A percentile compares a stretch with the other conserved stretches of the same genome.
These are phyloP conservation scores for Phaseolus lunatus DNA, from an alignment of 306 rosid species.

Conservation along the genomic window DNA sequence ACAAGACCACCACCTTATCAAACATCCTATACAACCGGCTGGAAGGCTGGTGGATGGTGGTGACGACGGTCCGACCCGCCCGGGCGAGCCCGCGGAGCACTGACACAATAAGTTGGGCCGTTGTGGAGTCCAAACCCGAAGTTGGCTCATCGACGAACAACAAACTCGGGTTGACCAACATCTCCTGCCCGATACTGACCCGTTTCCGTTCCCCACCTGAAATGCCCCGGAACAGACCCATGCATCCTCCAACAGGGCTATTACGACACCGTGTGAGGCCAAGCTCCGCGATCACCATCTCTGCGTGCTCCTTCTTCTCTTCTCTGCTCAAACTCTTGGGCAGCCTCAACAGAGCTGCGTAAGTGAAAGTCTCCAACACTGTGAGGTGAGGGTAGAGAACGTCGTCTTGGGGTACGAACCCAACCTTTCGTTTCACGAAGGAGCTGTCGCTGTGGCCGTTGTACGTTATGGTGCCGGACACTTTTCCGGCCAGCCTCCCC, in stretches of 20 bases:
- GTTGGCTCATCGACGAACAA: slow-evolving; percentile 86
- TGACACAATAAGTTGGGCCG: slow-evolving; percentile 67
- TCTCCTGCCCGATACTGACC: slow-evolving; percentile 88
- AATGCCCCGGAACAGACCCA: slow-evolving; percentile 66
- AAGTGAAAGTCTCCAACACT: slow-evolving; percentile 73
- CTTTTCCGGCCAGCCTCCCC: slow-evolving; percentile 66
- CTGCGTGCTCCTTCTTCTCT: slow-evolving; percentile 70
- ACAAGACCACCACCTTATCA: slow-evolving; percentile 75
- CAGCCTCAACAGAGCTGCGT: slow-evolving; percentile 68
- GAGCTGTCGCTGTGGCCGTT: slow-evolving; percentile 62
- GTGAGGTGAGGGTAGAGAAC: slow-evolving; percentile 85
- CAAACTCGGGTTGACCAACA: slow-evolving; percentile 84
- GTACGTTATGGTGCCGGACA: slow-evolving; percentile 75
- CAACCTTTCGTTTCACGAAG: slow-evolving; percentile 65
- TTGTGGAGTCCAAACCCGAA: slow-evolving; percentile 87
- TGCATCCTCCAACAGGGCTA: slow-evolving; percentile 63
- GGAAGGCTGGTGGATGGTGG: slow-evolving; percentile 90
- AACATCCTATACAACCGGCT: slow-evolving; percentile 79
- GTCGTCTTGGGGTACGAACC: slow-evolving; percentile 84
- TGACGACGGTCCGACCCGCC: slow-evolving; percentile 77
- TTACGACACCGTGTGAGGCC: slow-evolving; percentile 72
- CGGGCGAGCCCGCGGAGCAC: slow-evolving; percentile 56
- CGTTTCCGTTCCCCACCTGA: slow-evolving; percentile 90
- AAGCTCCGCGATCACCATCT: slow-evolving; percentile 62
- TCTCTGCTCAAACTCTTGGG: slow-evolving; percentile 61